Evolutionary conservation across 441 rosid species (phyloP), one percentile per base, ranked within the genome.

Genomic region (Melastoma candidum): DNA sequence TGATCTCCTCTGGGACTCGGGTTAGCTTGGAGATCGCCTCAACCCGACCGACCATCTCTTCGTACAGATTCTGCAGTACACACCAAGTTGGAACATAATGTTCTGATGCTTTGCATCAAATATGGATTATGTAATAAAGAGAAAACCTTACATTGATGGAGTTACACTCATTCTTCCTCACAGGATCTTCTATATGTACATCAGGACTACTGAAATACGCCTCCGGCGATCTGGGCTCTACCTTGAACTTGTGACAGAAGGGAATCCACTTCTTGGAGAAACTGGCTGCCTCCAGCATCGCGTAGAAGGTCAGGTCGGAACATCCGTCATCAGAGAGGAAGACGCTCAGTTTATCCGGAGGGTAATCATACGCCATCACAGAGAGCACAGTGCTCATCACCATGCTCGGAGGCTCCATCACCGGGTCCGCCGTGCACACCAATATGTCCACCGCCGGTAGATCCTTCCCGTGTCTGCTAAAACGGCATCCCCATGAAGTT

Each of bases 401-500:
- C 44, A 63, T 50, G 25, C 14, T 27, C 1, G 66, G 66, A 27
- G 66, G 66, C 55, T 63, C 66, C 22, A 54, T 48, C 53, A 14
- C 44, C 7, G 66, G 66, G 50, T 63, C 66, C 12, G 66, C 66
- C 1, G 66, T 63, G 25, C 60, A 63, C 32, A 63, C 60, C 24
- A 63, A 54, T 41, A 63, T 47, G 14, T 63, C 66, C 1, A 63
- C 26, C 7, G 60, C 56, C 22, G 22, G 22, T 17, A 17, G 22
- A 17, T 17, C 22, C 22, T 17, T 17, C 22, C 22, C 22, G 22
- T 17, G 22, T 17, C 22, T 17, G 22, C 22, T 17, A 17, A 17
- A 17, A 17, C 22, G 22, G 22, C 22, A 17, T 17, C 22, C 22
- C 22, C 22, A 17, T 17, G 22, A 17, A 17, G 22, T 17, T 17